A percentile compares a stretch with the other conserved stretches of the same genome.
These are phyloP conservation scores for Macrophomina phaseolina DNA, from an alignment of 2,329 filamentous ascomycete species.

Conservation along the genomic window DNA sequence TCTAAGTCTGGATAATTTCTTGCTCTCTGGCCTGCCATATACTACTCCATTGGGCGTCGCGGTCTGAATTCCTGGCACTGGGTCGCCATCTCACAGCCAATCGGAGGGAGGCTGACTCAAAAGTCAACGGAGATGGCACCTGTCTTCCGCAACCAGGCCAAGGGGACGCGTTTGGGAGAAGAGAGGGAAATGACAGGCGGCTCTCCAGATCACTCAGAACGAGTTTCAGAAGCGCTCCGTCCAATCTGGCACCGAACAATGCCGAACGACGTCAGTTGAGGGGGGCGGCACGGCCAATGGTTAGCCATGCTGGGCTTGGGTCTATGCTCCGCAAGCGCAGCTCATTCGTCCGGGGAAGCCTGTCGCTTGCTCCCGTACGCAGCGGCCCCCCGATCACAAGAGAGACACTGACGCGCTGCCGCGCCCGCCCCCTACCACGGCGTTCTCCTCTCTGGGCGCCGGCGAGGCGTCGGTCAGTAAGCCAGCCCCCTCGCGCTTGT, in stretches of 20 bases:
- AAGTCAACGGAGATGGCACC: neutral
- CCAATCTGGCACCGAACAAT: no score
- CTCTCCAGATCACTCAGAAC: conserved; percentile 3
- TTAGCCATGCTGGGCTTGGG: conserved; percentile 1
- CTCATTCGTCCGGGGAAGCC: conserved; percentile 18
- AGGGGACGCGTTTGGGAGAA: neutral
- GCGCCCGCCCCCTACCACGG: conserved; percentile 7
- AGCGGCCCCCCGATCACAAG: neutral
- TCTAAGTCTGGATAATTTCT: no score
- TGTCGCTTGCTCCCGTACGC: neutral
- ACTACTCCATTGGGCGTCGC: neutral
- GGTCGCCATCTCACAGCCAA: neutral
- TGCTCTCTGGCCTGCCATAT: no score
- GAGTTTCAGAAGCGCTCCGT: neutral
- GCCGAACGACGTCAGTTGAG: conserved; percentile 5
- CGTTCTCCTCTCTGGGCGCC: neutral
- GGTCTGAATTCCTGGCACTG: neutral
- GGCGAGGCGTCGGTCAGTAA: neutral
- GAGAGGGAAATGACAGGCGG: neutral
- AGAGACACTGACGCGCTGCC: neutral
- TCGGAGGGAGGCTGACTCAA: neutral
- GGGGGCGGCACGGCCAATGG: neutral
- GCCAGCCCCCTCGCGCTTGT: conserved; percentile 2
- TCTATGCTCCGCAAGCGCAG: neutral
- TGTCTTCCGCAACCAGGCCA: neutral